Evolutionary conservation across 1,284 basidiomycete genomes (phyloP).

Genomic region (Puccinia coronata): DNA sequence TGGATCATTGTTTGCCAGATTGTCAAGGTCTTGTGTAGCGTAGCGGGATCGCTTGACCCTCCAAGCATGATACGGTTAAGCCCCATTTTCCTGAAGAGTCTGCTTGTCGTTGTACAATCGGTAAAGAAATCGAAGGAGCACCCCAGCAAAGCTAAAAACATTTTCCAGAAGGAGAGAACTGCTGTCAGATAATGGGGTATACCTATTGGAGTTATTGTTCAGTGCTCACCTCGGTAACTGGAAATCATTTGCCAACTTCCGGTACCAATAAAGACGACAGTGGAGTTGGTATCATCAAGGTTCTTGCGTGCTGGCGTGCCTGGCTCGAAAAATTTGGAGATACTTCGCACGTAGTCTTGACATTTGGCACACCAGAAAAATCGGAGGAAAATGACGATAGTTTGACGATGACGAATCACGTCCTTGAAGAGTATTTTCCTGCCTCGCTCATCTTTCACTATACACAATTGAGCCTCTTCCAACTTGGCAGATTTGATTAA

Average conservation of each 20-base stretch:
- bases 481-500: constrained; percentile 9
- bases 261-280: constrained; percentile 25
- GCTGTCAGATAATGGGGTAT: not conserved
- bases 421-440: constrained; percentile 19
- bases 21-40: not conserved
- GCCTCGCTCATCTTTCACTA: constrained; percentile 20
- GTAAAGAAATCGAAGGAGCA: constrained; percentile 37
- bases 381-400: constrained; percentile 22
- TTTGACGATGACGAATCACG: constrained; percentile 1
- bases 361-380: constrained; percentile 43
- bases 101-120: constrained; percentile 16
- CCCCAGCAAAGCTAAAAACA: not conserved
- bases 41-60: constrained; percentile 5
- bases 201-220: not conserved
- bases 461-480: constrained; percentile 4
- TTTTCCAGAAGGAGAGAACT: not conserved
- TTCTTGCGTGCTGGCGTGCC: not conserved
- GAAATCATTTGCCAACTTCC: constrained; percentile 39
- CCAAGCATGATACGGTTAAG: constrained; percentile 22
- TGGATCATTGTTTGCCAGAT: constrained; percentile 22
- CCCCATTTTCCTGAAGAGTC: constrained; percentile 33
- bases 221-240: constrained; percentile 24
- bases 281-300: not conserved
- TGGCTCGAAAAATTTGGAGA: not conserved
- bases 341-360: constrained; percentile 16